Base-by-base conservation (phyloP, 768 basidiomycete genomes). In the Mycena latifolia region DNA sequence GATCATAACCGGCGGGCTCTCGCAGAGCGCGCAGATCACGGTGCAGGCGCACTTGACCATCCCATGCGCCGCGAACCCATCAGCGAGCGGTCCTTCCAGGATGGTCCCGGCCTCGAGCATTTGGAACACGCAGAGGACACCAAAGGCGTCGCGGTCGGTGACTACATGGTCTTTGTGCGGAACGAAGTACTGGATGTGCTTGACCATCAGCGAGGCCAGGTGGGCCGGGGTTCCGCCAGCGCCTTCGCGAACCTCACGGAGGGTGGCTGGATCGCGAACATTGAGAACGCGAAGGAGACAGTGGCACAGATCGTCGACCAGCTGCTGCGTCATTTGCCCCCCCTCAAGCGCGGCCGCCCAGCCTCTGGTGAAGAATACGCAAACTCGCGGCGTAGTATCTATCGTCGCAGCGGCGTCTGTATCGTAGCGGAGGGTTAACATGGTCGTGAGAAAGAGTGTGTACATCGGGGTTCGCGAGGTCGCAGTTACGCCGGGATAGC, bases 151-250 rank as follows among this genome's bases (percentile, higher is more conserved):
- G 15, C 52, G 22, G 24, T n/a, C 7, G 11, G 8, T 27, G 5
- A 22, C 1, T 25, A 31, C 27, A 43, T 61, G 31, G 2, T 61
- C 11, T 24, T 27, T 46, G 29, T 54, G 46, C 5, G 61, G 61
- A 5, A 55, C 27, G 9, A 37, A 37, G 18, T 45, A 20, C n/a
- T 43, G 54, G n/a, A 56, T 56, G 37, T 55, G 46, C 22, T 50
- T 55, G 31, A 63, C 46, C 12, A 63, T 48, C 53, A 63, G 45
- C 43, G 47, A n/a, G 11, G 61, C 61, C n/a, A 63, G 20, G 14
- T 55, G 37, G 37, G 8, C 43, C 15, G 18, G 11, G 14, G n/a
- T 50, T 18, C 62, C 39, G 20, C 62, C 62, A 24, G 55, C 37
- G 31, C 62, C 62, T 14, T 41, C 48, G 22, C 51, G 51, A 24